Percentiles rank a stretch among this genome's conserved stretches.
Conservation (phyloP, 2,329 filamentous ascomycete species). For the Epichloe hybrida region DNA sequence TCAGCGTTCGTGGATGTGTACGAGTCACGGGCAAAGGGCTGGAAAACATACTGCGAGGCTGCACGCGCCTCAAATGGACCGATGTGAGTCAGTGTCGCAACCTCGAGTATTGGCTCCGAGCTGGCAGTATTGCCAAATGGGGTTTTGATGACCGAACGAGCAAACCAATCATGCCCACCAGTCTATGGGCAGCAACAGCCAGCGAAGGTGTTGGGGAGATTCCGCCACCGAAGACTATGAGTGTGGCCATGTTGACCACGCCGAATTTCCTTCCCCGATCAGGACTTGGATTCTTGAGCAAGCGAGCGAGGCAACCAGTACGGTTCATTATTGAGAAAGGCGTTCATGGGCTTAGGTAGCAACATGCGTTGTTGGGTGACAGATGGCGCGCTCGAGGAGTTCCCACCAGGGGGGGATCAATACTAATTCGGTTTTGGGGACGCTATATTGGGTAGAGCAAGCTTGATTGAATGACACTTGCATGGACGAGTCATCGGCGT, state of each 20-base stretch:
- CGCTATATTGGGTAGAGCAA: no score
- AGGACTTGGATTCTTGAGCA: conserved; percentile 16
- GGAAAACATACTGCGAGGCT: conserved; percentile 82
- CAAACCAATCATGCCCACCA: conserved; percentile 10
- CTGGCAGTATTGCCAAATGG: conserved; percentile 53
- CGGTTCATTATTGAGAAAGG: conserved; percentile 30
- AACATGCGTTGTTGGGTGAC: background rate
- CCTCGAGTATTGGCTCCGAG: conserved; percentile 63
- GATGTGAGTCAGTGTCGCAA: conserved; percentile 97
- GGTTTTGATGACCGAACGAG: conserved; percentile 36
- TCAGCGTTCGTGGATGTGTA: conserved; percentile 88
- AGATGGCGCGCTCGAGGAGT: no score
- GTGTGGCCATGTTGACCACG: conserved; percentile 24
- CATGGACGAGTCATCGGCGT: background rate
- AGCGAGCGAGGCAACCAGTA: conserved; percentile 22
- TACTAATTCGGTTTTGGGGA: no score
- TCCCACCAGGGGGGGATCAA: no score
- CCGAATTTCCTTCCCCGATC: conserved; percentile 20
- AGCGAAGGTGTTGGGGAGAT: conserved; percentile 12
- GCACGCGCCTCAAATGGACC: conserved; percentile 62
- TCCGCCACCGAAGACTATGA: conserved; percentile 21
- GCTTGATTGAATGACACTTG: background rate
- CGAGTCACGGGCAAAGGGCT: conserved; percentile 84
- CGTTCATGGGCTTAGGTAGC: conserved; percentile 21
- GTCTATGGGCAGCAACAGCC: conserved; percentile 5